Evolutionary conservation across 495 filamentous ascomycete species (phyloP).

Genomic region (Aspergillus nanangensis): DNA sequence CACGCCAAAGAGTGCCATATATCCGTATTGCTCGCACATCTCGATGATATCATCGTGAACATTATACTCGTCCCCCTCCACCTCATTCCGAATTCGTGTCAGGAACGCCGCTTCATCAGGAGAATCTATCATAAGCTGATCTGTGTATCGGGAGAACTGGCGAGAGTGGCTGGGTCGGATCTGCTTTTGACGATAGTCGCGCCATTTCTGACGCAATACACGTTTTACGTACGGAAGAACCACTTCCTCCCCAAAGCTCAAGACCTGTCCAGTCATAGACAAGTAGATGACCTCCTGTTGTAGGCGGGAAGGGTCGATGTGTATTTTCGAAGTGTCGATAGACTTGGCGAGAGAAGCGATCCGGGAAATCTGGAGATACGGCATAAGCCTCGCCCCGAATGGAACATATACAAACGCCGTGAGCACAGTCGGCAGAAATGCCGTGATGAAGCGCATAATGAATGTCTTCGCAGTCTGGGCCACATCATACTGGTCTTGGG

Average conservation of each 20-base stretch:
- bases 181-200: slow-evolving; percentile 25
- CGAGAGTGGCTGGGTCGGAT: slow-evolving; percentile 13
- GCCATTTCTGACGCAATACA: slow-evolving; percentile 35
- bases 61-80: slow-evolving; percentile 77
- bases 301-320: slow-evolving; percentile 75
- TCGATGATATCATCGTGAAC: slow-evolving; percentile 51
- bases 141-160: slow-evolving; percentile 22
- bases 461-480: slow-evolving; percentile 88
- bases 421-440: slow-evolving; percentile 85
- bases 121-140: slow-evolving; percentile 40
- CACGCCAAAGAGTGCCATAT: slow-evolving; percentile 83
- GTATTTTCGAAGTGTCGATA: slow-evolving; percentile 46
- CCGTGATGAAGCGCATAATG: slow-evolving; percentile 92
- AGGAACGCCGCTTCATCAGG: slow-evolving; percentile 74
- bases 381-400: slow-evolving; percentile 78
- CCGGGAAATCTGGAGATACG: slow-evolving; percentile 75
- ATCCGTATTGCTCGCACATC: slow-evolving; percentile 55
- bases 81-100: slow-evolving; percentile 72
- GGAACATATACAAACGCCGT: slow-evolving; percentile 97
- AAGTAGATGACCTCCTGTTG: slow-evolving; percentile 93
- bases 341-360: slow-evolving; percentile 19
- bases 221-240: slow-evolving; percentile 82
- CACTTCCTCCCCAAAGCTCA: slow-evolving; percentile 81
- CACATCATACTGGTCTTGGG: slow-evolving; percentile 70
- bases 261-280: slow-evolving; percentile 85